phyloP scores from a whole-genome alignment of 163 green algal species.

The Chloroidium sp. region DNA sequence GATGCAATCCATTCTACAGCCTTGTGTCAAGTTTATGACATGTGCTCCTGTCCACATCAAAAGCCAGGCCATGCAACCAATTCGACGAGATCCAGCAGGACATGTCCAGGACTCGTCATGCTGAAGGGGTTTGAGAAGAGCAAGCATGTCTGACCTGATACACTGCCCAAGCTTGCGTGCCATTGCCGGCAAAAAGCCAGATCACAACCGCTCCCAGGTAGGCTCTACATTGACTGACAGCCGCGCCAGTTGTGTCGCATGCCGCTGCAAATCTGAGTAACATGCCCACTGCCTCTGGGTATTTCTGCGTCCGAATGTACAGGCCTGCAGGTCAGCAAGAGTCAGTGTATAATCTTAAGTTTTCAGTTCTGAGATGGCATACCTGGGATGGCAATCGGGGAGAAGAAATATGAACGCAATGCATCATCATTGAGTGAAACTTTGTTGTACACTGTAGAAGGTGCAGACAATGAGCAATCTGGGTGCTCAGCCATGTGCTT shows the following conservation, averaged over 20 bases:
- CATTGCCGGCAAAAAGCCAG: conserved; percentile 42
- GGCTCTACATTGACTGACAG: conserved; percentile 44
- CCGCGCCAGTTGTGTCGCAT: conserved; percentile 24
- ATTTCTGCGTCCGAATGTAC: conserved; percentile 29
- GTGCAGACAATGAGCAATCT: too few relatives aligned
- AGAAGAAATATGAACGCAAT: not conserved
- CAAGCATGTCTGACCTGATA: conserved; percentile 23
- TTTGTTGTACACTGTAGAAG: too few relatives aligned
- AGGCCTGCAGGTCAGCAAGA: conserved; percentile 15
- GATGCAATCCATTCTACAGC: too few relatives aligned
- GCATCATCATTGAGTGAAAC: too few relatives aligned
- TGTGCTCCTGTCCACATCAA: too few relatives aligned
- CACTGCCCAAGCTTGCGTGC: conserved; percentile 36
- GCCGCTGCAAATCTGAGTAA: conserved; percentile 53
- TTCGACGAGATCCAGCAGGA: too few relatives aligned
- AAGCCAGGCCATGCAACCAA: too few relatives aligned
- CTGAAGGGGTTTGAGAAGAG: too few relatives aligned
- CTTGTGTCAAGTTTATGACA: too few relatives aligned
- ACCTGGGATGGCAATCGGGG: not conserved
- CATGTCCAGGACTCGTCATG: too few relatives aligned
- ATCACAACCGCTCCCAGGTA: conserved; percentile 62
- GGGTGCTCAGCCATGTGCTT: too few relatives aligned
- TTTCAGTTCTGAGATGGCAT: not conserved
- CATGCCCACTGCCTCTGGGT: conserved; percentile 37
- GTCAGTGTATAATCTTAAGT: too few relatives aligned